Percentiles rank a stretch among this genome's conserved stretches.
phyloP scores from a whole-genome alignment of 345 rosid genomes.

The Citrus trifoliata region DNA sequence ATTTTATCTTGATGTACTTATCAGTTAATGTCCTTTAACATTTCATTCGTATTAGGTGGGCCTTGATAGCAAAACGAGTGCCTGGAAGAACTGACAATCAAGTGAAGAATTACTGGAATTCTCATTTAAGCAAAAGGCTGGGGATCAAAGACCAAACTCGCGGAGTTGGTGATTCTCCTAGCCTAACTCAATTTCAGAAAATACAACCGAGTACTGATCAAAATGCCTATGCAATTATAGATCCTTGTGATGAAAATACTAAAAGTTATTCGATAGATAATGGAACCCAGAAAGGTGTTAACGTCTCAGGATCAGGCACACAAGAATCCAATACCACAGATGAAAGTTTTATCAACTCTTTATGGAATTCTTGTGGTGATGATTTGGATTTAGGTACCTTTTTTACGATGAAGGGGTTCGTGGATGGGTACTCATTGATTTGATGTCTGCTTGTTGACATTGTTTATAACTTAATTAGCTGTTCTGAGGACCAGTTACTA shows the following conservation, averaged over 20 bases:
- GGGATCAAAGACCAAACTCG: conserved; percentile 29
- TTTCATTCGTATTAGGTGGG: conserved; percentile 42
- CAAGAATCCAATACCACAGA: conserved; percentile 5
- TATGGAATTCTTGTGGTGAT: conserved; percentile 38
- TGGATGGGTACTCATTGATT: conserved; percentile 31
- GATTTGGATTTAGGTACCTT: conserved; percentile 33
- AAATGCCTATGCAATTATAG: neutral
- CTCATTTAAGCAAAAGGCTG: conserved; percentile 50
- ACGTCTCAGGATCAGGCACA: conserved; percentile 8
- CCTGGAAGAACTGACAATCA: conserved; percentile 76
- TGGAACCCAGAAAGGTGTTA: conserved; percentile 7
- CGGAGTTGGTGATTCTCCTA: conserved; percentile 7
- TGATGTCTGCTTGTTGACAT: neutral
- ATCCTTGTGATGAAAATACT: neutral
- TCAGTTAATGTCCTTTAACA: neutral
- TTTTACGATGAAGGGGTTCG: conserved; percentile 31
- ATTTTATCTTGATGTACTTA: neutral
- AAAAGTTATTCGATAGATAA: conserved; percentile 5
- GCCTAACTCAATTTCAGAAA: conserved; percentile 12
- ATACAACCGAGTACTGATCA: neutral
- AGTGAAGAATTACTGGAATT: conserved; percentile 71
- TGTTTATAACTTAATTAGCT: conserved; percentile 11
- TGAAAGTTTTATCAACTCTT: conserved; percentile 27
- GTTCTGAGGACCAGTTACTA: neutral
- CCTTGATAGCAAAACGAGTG: conserved; percentile 65